Percentiles rank a stretch among this genome's conserved stretches.
Evolutionary conservation across 2,329 filamentous ascomycete genomes (phyloP).

Genomic region (Trichoderma semiorbis): DNA sequence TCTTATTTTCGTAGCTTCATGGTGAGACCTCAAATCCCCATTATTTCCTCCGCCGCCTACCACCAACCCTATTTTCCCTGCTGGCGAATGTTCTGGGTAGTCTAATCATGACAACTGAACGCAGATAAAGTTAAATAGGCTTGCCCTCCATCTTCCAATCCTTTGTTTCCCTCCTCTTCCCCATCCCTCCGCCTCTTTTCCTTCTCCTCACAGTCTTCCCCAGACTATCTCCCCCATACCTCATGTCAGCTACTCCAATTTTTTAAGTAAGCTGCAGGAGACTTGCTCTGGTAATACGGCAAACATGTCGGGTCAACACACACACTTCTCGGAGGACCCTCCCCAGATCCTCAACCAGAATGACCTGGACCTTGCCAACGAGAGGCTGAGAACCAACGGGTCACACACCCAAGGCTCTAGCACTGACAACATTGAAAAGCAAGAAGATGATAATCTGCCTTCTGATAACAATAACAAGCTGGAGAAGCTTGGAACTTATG

Average conservation of each 20-base stretch:
- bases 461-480: conserved; percentile 35
- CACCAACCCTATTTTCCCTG: neutral
- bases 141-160: neutral
- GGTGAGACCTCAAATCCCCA: conserved; percentile 13
- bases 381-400: conserved; percentile 33
- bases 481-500: conserved; percentile 37
- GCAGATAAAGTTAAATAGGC: conserved; percentile 14
- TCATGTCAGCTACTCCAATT: neutral
- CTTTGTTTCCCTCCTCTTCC: neutral
- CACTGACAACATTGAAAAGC: conserved; percentile 19
- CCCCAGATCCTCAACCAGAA: conserved; percentile 36
- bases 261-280: neutral
- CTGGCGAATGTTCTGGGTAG: neutral
- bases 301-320: conserved; percentile 18
- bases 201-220: neutral
- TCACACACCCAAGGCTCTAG: conserved; percentile 15
- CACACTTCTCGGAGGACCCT: conserved; percentile 36
- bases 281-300: neutral
- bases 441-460: conserved; percentile 13
- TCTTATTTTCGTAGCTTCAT: neutral
- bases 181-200: conserved; percentile 1
- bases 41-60: conserved; percentile 8
- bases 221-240: conserved; percentile 5
- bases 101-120: neutral
- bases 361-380: conserved; percentile 36